phyloP scores from a whole-genome alignment of 1,284 basidiomycete genomes.

The Cutaneotrichosporon sp. region DNA sequence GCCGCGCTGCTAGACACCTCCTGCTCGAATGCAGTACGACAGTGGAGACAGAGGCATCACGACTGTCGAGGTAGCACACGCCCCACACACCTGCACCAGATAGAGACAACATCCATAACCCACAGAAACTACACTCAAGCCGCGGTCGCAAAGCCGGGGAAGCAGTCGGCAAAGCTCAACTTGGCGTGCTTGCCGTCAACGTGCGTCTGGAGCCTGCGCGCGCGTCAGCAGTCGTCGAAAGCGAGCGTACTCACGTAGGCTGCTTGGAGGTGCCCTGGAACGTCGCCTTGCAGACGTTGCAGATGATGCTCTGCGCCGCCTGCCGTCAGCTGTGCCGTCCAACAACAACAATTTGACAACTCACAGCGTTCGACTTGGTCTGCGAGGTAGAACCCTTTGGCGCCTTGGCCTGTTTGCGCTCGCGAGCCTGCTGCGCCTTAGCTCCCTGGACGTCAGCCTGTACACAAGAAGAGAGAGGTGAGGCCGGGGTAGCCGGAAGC shows the following conservation, averaged over 20 bases:
- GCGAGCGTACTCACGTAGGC: constrained; percentile 37
- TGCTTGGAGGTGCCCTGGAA: constrained; percentile 51
- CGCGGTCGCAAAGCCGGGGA: constrained; percentile 29
- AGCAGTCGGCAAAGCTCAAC: constrained; percentile 29
- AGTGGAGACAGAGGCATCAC: too few relatives aligned
- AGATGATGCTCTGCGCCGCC: constrained; percentile 51
- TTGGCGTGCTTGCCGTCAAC: constrained; percentile 38
- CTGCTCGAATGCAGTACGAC: too few relatives aligned
- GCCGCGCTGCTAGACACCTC: too few relatives aligned
- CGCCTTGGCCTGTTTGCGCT: constrained; percentile 29
- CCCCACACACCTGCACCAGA: too few relatives aligned
- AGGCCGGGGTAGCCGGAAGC: too few relatives aligned
- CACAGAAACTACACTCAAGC: constrained; percentile 5
- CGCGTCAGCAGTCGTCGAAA: neutral
- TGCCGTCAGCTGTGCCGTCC: constrained; percentile 7
- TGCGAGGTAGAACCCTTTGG: constrained; percentile 39
- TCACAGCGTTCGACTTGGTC: constrained; percentile 44
- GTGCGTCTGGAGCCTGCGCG: constrained; percentile 34
- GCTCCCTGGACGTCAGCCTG: constrained; percentile 41
- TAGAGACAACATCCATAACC: constrained; percentile 1
- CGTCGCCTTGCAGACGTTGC: constrained; percentile 49
- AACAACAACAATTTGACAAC: constrained; percentile 10
- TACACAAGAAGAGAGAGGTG: too few relatives aligned
- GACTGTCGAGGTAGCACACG: too few relatives aligned
- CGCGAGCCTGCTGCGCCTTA: constrained; percentile 40